Conservation (phyloP, 140 eudicot genomes). For the Cichorium intybus region DNA sequence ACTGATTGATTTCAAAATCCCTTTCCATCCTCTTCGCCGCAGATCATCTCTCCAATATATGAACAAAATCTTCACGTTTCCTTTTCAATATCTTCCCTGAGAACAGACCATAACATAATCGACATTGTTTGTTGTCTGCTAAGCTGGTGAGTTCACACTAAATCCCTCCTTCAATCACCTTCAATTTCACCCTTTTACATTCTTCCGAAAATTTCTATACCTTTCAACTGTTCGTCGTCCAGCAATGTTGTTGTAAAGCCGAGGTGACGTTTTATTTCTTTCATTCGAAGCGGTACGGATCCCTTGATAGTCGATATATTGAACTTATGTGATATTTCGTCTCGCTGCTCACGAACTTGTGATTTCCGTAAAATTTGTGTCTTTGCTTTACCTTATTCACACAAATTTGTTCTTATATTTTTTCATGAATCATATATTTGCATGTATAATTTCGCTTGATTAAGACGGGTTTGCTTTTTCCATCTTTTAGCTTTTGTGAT, state of each 20-base stretch:
- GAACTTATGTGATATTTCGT: not conserved
- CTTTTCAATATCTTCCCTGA: not conserved
- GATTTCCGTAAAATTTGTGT: not conserved
- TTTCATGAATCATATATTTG: not conserved
- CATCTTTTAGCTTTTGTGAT: not conserved
- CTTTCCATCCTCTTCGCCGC: not conserved
- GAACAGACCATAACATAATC: not conserved
- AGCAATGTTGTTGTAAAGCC: not conserved
- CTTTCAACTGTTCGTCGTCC: not conserved
- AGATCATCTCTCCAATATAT: conserved; percentile 1
- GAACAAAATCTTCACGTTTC: not conserved
- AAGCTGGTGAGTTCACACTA: conserved; percentile 9
- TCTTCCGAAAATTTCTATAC: not conserved
- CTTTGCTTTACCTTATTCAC: not conserved
- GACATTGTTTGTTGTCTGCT: not conserved
- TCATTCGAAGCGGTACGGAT: not conserved
- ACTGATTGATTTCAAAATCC: conserved; percentile 10
- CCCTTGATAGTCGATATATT: not conserved
- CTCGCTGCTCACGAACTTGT: not conserved
- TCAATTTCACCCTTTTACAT: not conserved
- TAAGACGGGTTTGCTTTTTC: not conserved
- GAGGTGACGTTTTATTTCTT: not conserved
- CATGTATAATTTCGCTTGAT: conserved; percentile 1
- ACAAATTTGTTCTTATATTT: not conserved
- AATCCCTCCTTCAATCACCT: conserved; percentile 7